Evolutionary conservation across 192 early-diverging fungal species (phyloP).

Genomic region (Funneliformis mosseae): DNA sequence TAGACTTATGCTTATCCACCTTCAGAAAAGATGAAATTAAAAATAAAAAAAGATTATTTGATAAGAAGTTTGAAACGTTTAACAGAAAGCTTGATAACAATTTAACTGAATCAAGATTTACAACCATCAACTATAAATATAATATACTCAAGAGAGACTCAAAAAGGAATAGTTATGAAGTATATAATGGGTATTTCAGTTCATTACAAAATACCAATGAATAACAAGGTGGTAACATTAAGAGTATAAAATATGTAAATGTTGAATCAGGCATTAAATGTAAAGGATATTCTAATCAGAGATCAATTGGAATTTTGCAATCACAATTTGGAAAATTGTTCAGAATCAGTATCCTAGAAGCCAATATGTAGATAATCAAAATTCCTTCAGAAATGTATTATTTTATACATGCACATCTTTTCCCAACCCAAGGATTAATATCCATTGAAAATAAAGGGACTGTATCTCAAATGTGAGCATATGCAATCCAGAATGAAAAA

Average conservation of each 20-base stretch:
- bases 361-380: neutral
- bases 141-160: too few species aligned
- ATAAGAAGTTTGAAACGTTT: neutral
- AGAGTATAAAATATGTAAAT: too few species aligned
- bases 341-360: neutral
- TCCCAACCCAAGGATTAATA: neutral
- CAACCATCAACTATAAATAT: too few species aligned
- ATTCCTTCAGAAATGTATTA: neutral
- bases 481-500: too few species aligned
- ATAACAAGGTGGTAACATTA: too few species aligned
- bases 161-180: neutral
- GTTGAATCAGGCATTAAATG: neutral
- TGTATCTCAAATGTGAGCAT: too few species aligned
- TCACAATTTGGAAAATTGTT: slow-evolving; percentile 15
- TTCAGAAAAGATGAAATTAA: neutral
- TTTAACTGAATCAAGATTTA: neutral
- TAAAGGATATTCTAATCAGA: neutral
- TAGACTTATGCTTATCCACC: neutral
- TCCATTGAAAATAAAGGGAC: neutral
- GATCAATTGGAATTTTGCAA: neutral
- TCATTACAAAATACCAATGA: too few species aligned
- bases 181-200: slow-evolving; percentile 19
- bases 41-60: neutral
- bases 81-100: neutral
- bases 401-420: too few species aligned